Evolutionary conservation across 106 monocot genomes (phyloP), one percentile per base, ranked within the genome.

Genomic region (Posidonia australis): DNA sequence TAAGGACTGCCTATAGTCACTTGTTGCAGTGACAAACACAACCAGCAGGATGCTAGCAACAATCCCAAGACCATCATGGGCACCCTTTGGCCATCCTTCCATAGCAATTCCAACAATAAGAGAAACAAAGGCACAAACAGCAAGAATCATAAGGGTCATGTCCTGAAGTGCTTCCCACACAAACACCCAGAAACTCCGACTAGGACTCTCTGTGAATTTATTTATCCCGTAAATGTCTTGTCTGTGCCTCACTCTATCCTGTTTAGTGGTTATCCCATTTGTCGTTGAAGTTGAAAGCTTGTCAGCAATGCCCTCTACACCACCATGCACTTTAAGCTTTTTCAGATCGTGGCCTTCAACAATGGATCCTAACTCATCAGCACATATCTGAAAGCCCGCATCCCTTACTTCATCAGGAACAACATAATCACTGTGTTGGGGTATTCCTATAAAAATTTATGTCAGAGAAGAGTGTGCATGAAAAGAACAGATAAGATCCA

Each of bases 121-220:
- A 23, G 87, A 87, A 14, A 83, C 69, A 43, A 80, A 58, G 9
- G 87, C 80, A 41, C 87, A 87, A 1, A 80, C 51, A 41, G 61
- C 83, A 44, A 87, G 77, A 63, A 87, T 87, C 46, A 87, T 80
- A 9, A 87, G 77, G 4, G 87, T 87, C 75, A 71, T 83, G 57
- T 87, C 87, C 27, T 87, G 87, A 51, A 87, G 75, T 7, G 87
- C 87, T 76, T 87, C 87, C 80, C 82, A 87, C 9, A 87, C 77
- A 51, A 87, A 87, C 6, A 87, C 75, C 77, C 77, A 83, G 67
- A 87, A 87, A 54, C 83, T 80, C 13, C 77, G 67, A 4, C 48
- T 48, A 57, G 70, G 65, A 19, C n/a, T 77, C 63, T 87, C 87
- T 14, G 77, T 61, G 58, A 87, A 87, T 21, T 77, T 77, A 56